Percentiles rank a stretch among this genome's conserved stretches.
Conservation (phyloP, 202 grass and related monocot species). For the Schoenoplectus triqueter region DNA sequence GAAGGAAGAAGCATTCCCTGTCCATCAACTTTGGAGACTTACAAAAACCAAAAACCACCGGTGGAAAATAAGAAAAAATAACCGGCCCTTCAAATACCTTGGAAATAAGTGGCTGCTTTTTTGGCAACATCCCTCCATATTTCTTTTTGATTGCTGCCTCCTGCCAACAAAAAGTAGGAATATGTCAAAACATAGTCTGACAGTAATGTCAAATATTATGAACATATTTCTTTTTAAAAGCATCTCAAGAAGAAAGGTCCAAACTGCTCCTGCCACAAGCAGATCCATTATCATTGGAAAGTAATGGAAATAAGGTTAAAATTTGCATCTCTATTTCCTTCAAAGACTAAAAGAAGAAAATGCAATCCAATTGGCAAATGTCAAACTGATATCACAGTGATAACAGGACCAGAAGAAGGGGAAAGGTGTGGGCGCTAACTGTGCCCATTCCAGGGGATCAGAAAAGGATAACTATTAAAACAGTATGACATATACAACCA, state of each 20-base stretch:
- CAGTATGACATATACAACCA: neutral
- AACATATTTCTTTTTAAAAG: neutral
- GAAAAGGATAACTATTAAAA: constrained; percentile 5
- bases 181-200: constrained; percentile 17
- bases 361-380: neutral
- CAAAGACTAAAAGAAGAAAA: neutral
- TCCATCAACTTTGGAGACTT: neutral
- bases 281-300: neutral
- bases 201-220: neutral
- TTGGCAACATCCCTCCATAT: constrained; percentile 79
- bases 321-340: neutral
- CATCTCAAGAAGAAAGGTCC: neutral
- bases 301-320: neutral
- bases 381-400: neutral
- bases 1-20: constrained; percentile 6
- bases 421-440: neutral
- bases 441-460: neutral
- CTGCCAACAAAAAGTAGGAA: constrained; percentile 40
- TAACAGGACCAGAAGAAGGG: constrained; percentile 1
- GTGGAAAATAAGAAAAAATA: constrained; percentile 1
- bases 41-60: neutral
- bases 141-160: constrained; percentile 90
- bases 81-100: constrained; percentile 50
- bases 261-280: constrained; percentile 22
- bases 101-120: constrained; percentile 78